Evolutionary conservation across 495 filamentous ascomycete species (phyloP).

Genomic region (Penicillium manginii): DNA sequence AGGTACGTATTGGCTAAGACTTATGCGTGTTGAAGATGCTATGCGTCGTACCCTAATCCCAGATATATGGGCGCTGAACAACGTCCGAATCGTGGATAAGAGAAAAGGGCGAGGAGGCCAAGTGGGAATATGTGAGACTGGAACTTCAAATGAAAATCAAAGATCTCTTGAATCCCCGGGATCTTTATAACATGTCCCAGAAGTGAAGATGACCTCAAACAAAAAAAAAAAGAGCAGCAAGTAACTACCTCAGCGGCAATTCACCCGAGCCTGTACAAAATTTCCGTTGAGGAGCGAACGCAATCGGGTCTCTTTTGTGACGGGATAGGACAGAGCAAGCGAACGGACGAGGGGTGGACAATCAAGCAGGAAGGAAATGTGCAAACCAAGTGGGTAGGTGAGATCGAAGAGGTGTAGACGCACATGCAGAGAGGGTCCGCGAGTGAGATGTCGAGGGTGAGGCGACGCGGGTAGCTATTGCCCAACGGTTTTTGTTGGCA

Average conservation of each 20-base stretch:
- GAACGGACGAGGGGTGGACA: slow-evolving; percentile 23
- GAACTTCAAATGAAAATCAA: no score
- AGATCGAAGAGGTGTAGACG: background rate
- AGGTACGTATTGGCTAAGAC: background rate
- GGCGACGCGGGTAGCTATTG: background rate
- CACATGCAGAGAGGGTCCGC: background rate
- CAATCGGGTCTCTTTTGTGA: slow-evolving; percentile 21
- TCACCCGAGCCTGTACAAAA: slow-evolving; percentile 5
- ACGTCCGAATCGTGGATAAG: background rate
- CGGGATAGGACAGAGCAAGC: slow-evolving; percentile 27
- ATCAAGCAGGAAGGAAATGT: slow-evolving; percentile 21
- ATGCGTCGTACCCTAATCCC: background rate
- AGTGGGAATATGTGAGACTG: no score
- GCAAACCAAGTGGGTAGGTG: slow-evolving; percentile 18
- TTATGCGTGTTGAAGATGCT: background rate
- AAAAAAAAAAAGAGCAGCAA: slow-evolving; percentile 10
- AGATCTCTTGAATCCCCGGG: no score
- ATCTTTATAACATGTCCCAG: background rate
- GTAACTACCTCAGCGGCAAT: background rate
- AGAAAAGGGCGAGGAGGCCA: background rate
- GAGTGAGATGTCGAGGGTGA: background rate
- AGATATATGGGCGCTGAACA: background rate
- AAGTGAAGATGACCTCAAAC: background rate
- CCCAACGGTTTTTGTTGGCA: slow-evolving; percentile 14
- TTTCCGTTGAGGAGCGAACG: slow-evolving; percentile 14